phyloP scores from a whole-genome alignment of 345 rosid genomes.

The Populus ilicifolia region DNA sequence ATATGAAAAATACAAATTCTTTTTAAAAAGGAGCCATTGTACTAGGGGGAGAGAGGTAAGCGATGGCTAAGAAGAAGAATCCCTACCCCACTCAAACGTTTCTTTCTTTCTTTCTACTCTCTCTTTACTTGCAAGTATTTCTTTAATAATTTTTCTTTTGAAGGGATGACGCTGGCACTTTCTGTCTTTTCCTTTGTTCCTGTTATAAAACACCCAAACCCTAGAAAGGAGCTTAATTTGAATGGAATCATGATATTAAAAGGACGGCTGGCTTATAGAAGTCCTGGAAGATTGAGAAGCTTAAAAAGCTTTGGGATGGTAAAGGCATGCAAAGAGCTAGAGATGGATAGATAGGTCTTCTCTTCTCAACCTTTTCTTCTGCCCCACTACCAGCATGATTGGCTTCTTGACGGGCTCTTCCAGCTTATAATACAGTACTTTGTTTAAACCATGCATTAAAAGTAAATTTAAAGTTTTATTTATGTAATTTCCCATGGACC shows the following conservation, averaged over 20 bases:
- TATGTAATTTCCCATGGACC: not conserved
- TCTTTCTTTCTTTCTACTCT: not conserved
- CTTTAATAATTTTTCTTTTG: conserved; percentile 24
- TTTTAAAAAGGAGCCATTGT: not conserved
- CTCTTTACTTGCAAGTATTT: conserved; percentile 1
- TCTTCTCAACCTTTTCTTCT: conserved; percentile 29
- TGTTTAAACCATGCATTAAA: conserved; percentile 4
- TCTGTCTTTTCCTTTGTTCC: conserved; percentile 40
- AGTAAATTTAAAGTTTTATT: not conserved
- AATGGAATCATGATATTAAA: conserved; percentile 32
- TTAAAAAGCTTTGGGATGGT: conserved; percentile 15
- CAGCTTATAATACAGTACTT: not conserved
- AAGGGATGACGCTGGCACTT: conserved; percentile 39
- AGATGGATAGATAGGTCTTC: conserved; percentile 8
- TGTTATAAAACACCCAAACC: conserved; percentile 64
- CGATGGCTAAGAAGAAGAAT: not conserved
- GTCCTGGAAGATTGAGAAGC: conserved; percentile 12
- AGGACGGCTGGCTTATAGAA: conserved; percentile 21
- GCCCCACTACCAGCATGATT: conserved; percentile 35
- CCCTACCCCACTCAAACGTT: conserved; percentile 6
- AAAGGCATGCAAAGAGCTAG: conserved; percentile 14
- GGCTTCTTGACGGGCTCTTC: conserved; percentile 19
- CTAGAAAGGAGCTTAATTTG: conserved; percentile 47
- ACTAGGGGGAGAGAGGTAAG: not conserved
- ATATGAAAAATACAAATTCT: not conserved